Conservation (phyloP, 1,139 yeast genomes). For the Candida gigantensis region DNA sequence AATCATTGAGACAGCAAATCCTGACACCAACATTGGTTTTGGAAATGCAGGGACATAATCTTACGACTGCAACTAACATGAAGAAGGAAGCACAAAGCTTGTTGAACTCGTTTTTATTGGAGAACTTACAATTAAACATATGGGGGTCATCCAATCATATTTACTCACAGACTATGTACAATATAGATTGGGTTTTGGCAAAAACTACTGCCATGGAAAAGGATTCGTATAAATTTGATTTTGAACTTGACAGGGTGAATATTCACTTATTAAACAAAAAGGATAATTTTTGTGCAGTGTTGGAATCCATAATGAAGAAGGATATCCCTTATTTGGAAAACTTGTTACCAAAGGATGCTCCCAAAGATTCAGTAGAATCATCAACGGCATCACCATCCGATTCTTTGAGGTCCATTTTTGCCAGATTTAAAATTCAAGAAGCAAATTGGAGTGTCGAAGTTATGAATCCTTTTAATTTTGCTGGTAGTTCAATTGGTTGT, state of each 20-base stretch:
- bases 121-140: constrained; percentile 8
- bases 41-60: constrained; percentile 9
- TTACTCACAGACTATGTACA: constrained; percentile 7
- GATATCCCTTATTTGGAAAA: constrained; percentile 23
- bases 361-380: not conserved
- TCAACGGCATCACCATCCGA: not conserved
- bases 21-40: constrained; percentile 14
- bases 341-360: not conserved
- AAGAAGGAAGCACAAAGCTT: constrained; percentile 5
- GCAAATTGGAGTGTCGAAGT: constrained; percentile 23
- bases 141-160: constrained; percentile 12
- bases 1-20: constrained; percentile 14
- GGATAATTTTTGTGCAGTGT: constrained; percentile 9
- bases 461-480: constrained; percentile 18
- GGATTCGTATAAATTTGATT: constrained; percentile 9
- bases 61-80: constrained; percentile 7
- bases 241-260: constrained; percentile 9
- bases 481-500: constrained; percentile 10
- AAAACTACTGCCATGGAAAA: constrained; percentile 5
- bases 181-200: constrained; percentile 7
- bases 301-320: constrained; percentile 16
- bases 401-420: constrained; percentile 13
- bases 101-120: constrained; percentile 7
- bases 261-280: constrained; percentile 12
- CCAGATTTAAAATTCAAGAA: constrained; percentile 23